Percentiles rank a stretch among this genome's conserved stretches.
These are phyloP conservation scores for Raphanus raphanistrum DNA, from an alignment of 345 rosid genomes.

Conservation along the genomic window DNA sequence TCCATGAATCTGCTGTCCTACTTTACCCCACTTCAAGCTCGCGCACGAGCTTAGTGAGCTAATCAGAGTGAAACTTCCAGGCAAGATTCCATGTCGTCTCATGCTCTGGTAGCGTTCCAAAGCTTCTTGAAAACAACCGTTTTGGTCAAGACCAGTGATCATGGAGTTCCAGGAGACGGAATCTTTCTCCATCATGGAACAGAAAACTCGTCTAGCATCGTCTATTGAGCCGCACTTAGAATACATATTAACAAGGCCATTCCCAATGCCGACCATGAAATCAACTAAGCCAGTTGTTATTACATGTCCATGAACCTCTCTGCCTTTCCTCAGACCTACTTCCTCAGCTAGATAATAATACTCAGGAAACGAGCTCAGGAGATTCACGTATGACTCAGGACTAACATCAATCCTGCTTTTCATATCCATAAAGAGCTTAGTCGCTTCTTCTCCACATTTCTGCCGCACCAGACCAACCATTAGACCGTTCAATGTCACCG, in stretches of 20 bases:
- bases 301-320: constrained; percentile 79
- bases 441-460: constrained; percentile 71
- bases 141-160: constrained; percentile 89
- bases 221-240: constrained; percentile 68
- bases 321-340: constrained; percentile 75
- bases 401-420: constrained; percentile 53
- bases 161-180: constrained; percentile 87
- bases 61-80: constrained; percentile 67
- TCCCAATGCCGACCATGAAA: constrained; percentile 57
- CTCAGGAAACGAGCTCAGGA: constrained; percentile 76
- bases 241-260: constrained; percentile 87
- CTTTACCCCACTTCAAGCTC: constrained; percentile 59
- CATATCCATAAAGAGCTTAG: constrained; percentile 56
- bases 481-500: constrained; percentile 73
- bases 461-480: constrained; percentile 81
- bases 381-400: constrained; percentile 62
- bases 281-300: constrained; percentile 55
- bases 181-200: constrained; percentile 64
- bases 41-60: constrained; percentile 87
- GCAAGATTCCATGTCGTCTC: constrained; percentile 56
- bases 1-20: constrained; percentile 69
- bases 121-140: constrained; percentile 66
- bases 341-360: constrained; percentile 45
- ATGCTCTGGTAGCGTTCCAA: constrained; percentile 48
- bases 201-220: constrained; percentile 61